Evolutionary conservation across 73 alveolate genomes (phyloP), one percentile per base, ranked within the genome.

Genomic region (Tetrahymena borealis): DNA sequence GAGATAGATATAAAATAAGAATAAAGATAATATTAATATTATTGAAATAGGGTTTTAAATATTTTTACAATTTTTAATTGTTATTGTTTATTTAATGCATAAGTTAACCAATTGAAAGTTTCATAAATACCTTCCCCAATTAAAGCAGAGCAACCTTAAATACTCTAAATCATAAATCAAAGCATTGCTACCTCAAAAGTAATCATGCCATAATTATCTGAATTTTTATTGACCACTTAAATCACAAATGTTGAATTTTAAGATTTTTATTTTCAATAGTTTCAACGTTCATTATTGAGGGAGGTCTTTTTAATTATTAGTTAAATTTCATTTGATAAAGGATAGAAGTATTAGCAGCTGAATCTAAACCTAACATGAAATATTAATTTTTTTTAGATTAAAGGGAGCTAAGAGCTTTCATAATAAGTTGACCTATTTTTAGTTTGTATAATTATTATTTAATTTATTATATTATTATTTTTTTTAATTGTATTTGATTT

Each of bases 191-290:
- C 96, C 97, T 91, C 91, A 96, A 92, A 97, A 98, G 95, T 98
- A 98, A 97, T 99, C 99, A 92, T 99, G 96, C 99, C 99, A 97
- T 91, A 98, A 94, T 18, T 95, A 97, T 96, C 99, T 98, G 94
- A 96, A 94, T 96, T 98, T 96, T 94, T 97, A 99, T 93, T 98
- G 98, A 78, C 99, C 99, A 41, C 99, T 99, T 9, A 97, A 94
- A 94, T 98, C 99, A 99, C 99, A 98, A 99, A 98, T n/a, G 98
- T 96, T 10, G 97, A 40, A 98, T 92, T 38, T 93, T 91, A 91
- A 96, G 33, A 41, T 95, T 94, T 95, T 97, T 97, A 96, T 98
- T 96, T 91, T 98, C 98, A 28, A 98, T 95, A 24, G 96, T 95
- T 94, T 97, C 99, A 7, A 97, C 97, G 79, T 96, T 98, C 93